Base-by-base conservation (phyloP, 148 eudicot species). In the Spergularia bocconei region DNA sequence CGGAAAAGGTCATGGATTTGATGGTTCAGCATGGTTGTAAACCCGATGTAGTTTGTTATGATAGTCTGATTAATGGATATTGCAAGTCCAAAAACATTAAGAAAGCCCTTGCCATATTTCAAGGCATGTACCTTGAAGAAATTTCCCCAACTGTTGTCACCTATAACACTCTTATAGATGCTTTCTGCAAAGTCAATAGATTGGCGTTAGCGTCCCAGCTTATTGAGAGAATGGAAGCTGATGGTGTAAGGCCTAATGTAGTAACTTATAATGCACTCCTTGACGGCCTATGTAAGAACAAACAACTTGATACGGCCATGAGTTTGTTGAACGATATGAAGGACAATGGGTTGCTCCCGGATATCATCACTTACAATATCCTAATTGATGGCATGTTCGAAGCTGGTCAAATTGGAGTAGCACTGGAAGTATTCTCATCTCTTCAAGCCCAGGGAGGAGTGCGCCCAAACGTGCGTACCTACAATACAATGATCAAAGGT, bases 111-210 rank as follows among this genome's bases (percentile, higher is more conserved):
- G 23, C n/a, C 11, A 23, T 63, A 7, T 56, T 62, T 21, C 50
- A 48, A 12, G 61, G 66, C 36, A 72, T 79, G 62, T 6, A 47
- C 17, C 29, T 8, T 25, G 47, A 23, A 21, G 81, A 73, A 51
- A 65, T 74, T 20, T 58, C 54, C 6, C 81, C 82, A 0, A 56
- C 80, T 78, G 86, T 85, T 69, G 73, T 85, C 38, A 68, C 66
- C 7, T 82, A 80, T 65, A 80, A 16, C 73, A 80, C 78, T 54
- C 41, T 85, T 2, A 80, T 85, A 9, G 72, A 65, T 74, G 68
- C 62, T 47, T 61, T 77, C 13, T 77, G 66, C 63, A 77, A 58
- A 60, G 67, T 23, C 38, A 59, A 52, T 25, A 58, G 20, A 33
- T 14, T 52, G 1, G 6, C 12, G 0, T 8, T 3, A 11, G 79